Percentiles rank a stretch among this genome's conserved stretches.
Conservation (phyloP, 306 rosid genomes). For the Cicer bijugum region DNA sequence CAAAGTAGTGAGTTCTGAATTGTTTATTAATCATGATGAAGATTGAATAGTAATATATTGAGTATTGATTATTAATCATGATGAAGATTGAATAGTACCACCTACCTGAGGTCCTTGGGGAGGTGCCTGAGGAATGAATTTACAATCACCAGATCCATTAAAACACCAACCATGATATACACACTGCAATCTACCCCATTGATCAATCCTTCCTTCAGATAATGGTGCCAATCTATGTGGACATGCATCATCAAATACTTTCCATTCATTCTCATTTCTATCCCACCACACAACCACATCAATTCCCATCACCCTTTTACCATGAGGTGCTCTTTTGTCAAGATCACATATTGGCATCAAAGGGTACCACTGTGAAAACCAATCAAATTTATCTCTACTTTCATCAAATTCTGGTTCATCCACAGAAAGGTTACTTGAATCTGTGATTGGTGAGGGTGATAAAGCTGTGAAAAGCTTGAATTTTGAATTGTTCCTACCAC, state of each 20-base stretch:
- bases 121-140: slow-evolving; percentile 89
- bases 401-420: slow-evolving; percentile 42
- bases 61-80: not conserved
- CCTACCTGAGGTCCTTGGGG: slow-evolving; percentile 81
- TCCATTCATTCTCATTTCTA: slow-evolving; percentile 76
- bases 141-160: slow-evolving; percentile 83
- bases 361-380: slow-evolving; percentile 93
- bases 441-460: slow-evolving; percentile 58
- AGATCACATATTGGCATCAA: slow-evolving; percentile 86
- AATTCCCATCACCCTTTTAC: slow-evolving; percentile 72
- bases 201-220: slow-evolving; percentile 94
- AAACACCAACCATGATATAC: slow-evolving; percentile 99
- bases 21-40: not conserved
- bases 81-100: not conserved
- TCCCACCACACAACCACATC: slow-evolving; percentile 99
- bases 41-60: not conserved
- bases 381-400: slow-evolving; percentile 60
- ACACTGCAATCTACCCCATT: slow-evolving; percentile 91
- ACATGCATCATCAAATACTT: slow-evolving; percentile 86
- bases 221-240: slow-evolving; percentile 95
- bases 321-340: slow-evolving; percentile 82
- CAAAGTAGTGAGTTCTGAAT: too few species aligned
- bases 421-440: slow-evolving; percentile 49
- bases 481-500: slow-evolving; percentile 38
- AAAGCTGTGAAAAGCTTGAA: slow-evolving; percentile 58